Evolutionary conservation across 192 early-diverging fungal genomes (phyloP).

Genomic region (Coemansia sp.): DNA sequence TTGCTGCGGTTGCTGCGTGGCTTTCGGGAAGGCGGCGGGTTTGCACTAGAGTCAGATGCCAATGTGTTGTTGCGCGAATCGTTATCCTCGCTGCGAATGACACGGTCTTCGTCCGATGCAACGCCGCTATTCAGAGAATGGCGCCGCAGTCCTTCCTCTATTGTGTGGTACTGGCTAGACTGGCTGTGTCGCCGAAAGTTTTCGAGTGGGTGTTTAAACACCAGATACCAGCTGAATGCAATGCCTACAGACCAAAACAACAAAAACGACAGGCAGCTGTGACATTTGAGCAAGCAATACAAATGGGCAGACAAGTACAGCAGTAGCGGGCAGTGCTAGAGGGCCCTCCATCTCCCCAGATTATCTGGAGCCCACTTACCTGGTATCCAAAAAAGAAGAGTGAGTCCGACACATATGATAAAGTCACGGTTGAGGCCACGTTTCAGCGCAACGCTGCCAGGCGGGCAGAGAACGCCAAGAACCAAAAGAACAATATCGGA

Average conservation of each 20-base stretch:
- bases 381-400: constrained; percentile 68
- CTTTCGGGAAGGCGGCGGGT: constrained; percentile 10
- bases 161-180: constrained; percentile 34
- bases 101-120: constrained; percentile 23
- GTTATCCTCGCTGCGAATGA: constrained; percentile 31
- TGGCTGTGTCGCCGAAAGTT: constrained; percentile 31
- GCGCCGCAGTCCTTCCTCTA: constrained; percentile 49
- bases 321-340: too few relatives aligned
- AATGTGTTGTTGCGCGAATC: constrained; percentile 38
- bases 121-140: constrained; percentile 28
- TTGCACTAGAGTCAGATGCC: constrained; percentile 24
- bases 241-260: constrained; percentile 22
- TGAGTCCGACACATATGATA: constrained; percentile 68
- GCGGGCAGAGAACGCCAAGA: constrained; percentile 58
- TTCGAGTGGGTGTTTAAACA: constrained; percentile 45
- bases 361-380: constrained; percentile 36
- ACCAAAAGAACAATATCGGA: constrained; percentile 48
- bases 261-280: constrained; percentile 4
- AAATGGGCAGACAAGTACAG: neutral
- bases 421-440: constrained; percentile 64
- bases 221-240: constrained; percentile 50
- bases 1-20: constrained; percentile 11
- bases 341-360: neutral
- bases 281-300: neutral
- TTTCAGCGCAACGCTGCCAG: constrained; percentile 65